phyloP scores from a whole-genome alignment of 2,329 filamentous ascomycete genomes.

The Endothia cerciana region DNA sequence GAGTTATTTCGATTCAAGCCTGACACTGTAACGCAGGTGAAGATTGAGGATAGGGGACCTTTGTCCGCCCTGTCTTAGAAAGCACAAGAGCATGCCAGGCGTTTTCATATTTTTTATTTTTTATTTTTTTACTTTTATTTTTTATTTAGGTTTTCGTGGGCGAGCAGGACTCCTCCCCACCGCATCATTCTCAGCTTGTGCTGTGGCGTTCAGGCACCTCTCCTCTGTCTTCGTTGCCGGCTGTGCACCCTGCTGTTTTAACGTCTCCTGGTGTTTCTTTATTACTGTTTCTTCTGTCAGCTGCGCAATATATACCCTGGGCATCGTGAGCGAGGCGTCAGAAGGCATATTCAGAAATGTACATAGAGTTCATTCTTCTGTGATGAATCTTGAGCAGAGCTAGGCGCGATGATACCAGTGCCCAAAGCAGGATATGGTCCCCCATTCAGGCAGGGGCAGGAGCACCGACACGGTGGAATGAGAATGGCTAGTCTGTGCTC shows the following conservation, averaged over 20 bases:
- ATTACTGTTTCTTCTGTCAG: not conserved
- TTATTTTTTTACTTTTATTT: too few species aligned
- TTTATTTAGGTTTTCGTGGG: not conserved
- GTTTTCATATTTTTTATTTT: too few species aligned
- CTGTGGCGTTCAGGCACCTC: not conserved
- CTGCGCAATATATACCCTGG: not conserved
- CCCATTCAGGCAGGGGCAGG: not conserved
- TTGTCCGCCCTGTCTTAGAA: not conserved
- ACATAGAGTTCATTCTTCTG: not conserved
- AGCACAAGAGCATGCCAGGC: not conserved
- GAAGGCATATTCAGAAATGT: not conserved
- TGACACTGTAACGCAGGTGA: conserved; percentile 58
- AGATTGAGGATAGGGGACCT: conserved; percentile 52
- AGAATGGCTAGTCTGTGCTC: not conserved
- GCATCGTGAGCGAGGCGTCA: not conserved
- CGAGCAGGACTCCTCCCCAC: not conserved
- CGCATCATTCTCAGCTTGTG: not conserved
- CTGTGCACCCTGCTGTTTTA: not conserved
- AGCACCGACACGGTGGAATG: not conserved
- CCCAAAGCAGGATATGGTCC: not conserved
- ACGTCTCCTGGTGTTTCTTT: not conserved
- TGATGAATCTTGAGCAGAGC: not conserved
- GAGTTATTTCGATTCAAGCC: conserved; percentile 64
- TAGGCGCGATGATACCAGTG: not conserved
- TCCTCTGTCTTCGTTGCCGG: not conserved